phyloP scores from a whole-genome alignment of 352 stramenopile genomes.

The Globisporangium alternatum region DNA sequence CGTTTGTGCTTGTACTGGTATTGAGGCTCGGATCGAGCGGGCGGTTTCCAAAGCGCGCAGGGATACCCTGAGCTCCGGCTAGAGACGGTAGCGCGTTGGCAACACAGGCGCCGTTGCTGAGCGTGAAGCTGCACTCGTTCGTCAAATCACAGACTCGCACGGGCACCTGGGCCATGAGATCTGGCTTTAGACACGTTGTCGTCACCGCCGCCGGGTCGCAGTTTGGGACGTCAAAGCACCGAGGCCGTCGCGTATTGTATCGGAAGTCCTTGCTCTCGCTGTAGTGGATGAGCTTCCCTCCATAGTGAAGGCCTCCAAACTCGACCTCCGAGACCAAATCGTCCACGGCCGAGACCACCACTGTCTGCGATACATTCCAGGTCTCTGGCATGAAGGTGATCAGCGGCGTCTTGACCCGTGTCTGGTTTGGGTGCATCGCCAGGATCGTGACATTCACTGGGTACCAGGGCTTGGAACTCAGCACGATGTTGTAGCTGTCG shows the following conservation, averaged over 20 bases:
- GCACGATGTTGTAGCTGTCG: slow-evolving; percentile 55
- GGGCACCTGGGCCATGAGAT: slow-evolving; percentile 6
- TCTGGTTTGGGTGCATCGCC: slow-evolving; percentile 45
- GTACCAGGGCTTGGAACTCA: slow-evolving; percentile 59
- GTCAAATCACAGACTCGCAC: slow-evolving; percentile 55
- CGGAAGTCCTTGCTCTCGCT: slow-evolving; percentile 52
- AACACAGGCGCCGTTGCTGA: slow-evolving; percentile 59
- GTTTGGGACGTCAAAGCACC: slow-evolving; percentile 57
- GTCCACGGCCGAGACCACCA: slow-evolving; percentile 51
- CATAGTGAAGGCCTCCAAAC: slow-evolving; percentile 55
- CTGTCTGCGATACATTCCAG: slow-evolving; percentile 51
- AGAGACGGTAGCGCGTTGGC: slow-evolving; percentile 7
- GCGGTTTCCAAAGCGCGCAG: slow-evolving; percentile 34
- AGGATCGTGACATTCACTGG: slow-evolving; percentile 44
- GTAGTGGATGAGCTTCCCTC: slow-evolving; percentile 54
- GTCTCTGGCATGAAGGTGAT: slow-evolving; percentile 38
- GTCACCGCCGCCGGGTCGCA: slow-evolving; percentile 35
- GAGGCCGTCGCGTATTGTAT: slow-evolving; percentile 57
- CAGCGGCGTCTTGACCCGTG: slow-evolving; percentile 20
- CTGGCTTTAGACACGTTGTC: slow-evolving; percentile 26
- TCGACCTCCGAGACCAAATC: slow-evolving; percentile 59
- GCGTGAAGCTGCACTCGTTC: slow-evolving; percentile 31
- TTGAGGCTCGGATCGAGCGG: slow-evolving; percentile 26
- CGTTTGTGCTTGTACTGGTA: background rate
- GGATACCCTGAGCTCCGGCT: slow-evolving; percentile 11